Base-by-base conservation (phyloP, 805 yeast species). In the Wickerhamomyces xylosicus region DNA sequence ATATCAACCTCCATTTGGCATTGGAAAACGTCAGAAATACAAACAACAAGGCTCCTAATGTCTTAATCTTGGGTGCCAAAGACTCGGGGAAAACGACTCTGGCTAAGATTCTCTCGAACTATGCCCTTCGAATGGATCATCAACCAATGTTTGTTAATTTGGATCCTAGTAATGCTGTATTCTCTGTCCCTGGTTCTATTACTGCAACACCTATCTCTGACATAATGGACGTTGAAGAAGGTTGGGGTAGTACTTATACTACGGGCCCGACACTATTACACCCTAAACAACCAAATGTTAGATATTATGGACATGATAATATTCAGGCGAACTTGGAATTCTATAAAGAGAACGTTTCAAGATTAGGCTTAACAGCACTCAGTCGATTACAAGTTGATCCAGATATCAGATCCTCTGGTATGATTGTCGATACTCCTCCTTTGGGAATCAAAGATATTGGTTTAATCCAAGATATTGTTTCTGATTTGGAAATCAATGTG, bases 211-310 rank as follows among this genome's bases (percentile, higher is more conserved):
- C 95, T 0, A 69, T 89, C 13, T 77, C 87, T 33, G 95, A 85
- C 52, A 63, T 77, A 31, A 64, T 89, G 28, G 95, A 92, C 50
- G 74, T 84, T 16, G 90, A 85, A 50, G 71, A 74, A 17, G 71
- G 72, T 2, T 82, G 94, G 65, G 95, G 95, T 44, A 85, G 85
- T 36, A 75, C 83, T 19, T 67, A 77, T 43, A 75, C 87, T 1
- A 77, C 85, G 10, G 92, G 94, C 33, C 76, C 85, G 1, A 77
- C 89, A 1, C 64, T 70, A 43, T 77, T 81, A 45, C 89, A 84
- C 56, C 84, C 85, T n/a, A 85, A 85, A 56, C 94, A 85, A 57
- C 97, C 97, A 0, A 57, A 82, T n/a, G 90, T 83, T 8, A 79
- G 82, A 50, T 78, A 72, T 50, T 86, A 67, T 58, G 98, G 97